Percentiles rank a stretch among this genome's conserved stretches.
phyloP scores from a whole-genome alignment of 441 rosid species.

The Pelargonium cotyledonis region DNA sequence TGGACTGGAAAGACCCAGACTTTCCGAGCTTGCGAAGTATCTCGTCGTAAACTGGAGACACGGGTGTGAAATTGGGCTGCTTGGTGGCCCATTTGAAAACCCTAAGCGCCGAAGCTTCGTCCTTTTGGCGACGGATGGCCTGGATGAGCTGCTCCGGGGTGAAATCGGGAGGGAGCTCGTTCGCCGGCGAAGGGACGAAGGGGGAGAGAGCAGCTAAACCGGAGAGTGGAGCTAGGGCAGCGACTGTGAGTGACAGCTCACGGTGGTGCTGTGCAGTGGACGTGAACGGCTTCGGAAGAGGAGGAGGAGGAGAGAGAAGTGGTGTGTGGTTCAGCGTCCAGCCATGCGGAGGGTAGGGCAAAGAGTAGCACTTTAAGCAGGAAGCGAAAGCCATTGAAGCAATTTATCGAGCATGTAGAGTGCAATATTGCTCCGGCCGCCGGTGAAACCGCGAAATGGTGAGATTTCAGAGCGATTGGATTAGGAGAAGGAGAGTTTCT shows the following conservation, averaged over 20 bases:
- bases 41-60: conserved; percentile 46
- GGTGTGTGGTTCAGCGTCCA: conserved; percentile 20
- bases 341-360: conserved; percentile 26
- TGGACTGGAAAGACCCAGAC: conserved; percentile 59
- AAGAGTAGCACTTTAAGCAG: conserved; percentile 45
- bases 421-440: no score
- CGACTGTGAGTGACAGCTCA: conserved; percentile 7
- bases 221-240: conserved; percentile 19
- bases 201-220: conserved; percentile 19
- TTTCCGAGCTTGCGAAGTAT: conserved; percentile 58
- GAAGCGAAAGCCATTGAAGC: conserved; percentile 44
- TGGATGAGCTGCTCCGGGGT: conserved; percentile 65
- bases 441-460: no score
- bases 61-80: conserved; percentile 66
- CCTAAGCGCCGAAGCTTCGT: conserved; percentile 65
- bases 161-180: conserved; percentile 37
- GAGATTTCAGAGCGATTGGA: no score
- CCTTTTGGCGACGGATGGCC: conserved; percentile 61
- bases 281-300: conserved; percentile 26
- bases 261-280: conserved; percentile 23
- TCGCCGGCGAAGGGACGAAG: conserved; percentile 15
- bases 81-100: conserved; percentile 60
- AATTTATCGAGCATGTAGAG: conserved; percentile 6
- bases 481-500: no score
- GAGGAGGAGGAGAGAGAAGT: conserved; percentile 14